Percentiles rank a stretch among this genome's conserved stretches.
phyloP scores from a whole-genome alignment of 2,329 filamentous ascomycete genomes.

The Cladophialophora carrionii region DNA sequence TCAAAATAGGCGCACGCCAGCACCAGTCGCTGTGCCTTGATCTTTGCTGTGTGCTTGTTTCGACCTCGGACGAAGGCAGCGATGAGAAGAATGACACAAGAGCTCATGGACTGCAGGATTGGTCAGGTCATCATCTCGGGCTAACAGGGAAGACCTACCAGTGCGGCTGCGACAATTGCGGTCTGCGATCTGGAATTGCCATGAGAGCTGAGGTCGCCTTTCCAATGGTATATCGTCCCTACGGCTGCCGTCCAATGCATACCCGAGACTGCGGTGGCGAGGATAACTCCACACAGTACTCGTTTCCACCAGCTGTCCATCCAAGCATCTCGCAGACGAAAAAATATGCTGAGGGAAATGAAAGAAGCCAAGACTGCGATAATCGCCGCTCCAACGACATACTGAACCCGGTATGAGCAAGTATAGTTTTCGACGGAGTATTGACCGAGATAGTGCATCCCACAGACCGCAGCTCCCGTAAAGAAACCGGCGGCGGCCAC shows the following conservation, averaged over 20 bases:
- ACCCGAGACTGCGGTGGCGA: constrained; percentile 75
- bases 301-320: constrained; percentile 79
- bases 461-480: constrained; percentile 74
- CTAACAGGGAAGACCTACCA: constrained; percentile 56
- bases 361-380: constrained; percentile 75
- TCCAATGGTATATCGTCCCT: constrained; percentile 69
- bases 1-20: constrained; percentile 52
- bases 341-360: constrained; percentile 73
- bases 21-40: constrained; percentile 64
- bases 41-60: constrained; percentile 58
- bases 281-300: constrained; percentile 64
- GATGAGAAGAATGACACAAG: constrained; percentile 62
- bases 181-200: constrained; percentile 59
- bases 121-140: constrained; percentile 31
- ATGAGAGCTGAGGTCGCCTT: constrained; percentile 47
- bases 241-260: constrained; percentile 85
- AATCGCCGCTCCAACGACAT: constrained; percentile 68
- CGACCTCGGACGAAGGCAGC: constrained; percentile 60
- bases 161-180: constrained; percentile 71
- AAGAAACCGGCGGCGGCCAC: constrained; percentile 67
- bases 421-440: constrained; percentile 77
- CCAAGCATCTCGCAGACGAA: constrained; percentile 75
- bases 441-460: constrained; percentile 89
- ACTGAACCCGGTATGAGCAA: constrained; percentile 62
- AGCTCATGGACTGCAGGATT: constrained; percentile 60